A percentile compares a stretch with the other conserved stretches of the same genome.
Conservation (phyloP, 164 flowering plant species). For the Dillenia turbinata region DNA sequence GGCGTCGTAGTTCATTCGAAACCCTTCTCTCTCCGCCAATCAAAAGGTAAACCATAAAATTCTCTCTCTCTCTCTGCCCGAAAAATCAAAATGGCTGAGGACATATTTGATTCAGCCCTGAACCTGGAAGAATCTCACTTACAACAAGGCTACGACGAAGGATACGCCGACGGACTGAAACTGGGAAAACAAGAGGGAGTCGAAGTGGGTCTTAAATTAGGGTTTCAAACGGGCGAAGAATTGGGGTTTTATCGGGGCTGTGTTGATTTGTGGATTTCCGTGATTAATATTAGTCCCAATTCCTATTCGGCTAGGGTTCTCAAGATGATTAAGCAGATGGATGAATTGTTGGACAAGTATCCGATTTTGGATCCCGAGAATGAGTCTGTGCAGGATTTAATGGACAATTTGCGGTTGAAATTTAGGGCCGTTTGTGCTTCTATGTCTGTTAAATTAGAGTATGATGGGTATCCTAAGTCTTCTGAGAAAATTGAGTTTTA, state of each 20-base stretch:
- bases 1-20: too few species aligned
- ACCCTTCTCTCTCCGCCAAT: too few species aligned
- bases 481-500: constrained; percentile 41
- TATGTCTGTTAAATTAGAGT: constrained; percentile 55
- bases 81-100: constrained; percentile 18
- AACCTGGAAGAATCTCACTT: constrained; percentile 60
- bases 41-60: too few species aligned
- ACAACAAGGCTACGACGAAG: constrained; percentile 55
- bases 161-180: constrained; percentile 47
- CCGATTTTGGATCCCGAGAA: constrained; percentile 64
- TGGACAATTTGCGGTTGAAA: constrained; percentile 61
- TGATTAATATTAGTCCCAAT: constrained; percentile 32
- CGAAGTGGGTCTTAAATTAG: constrained; percentile 58
- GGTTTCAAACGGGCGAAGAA: constrained; percentile 72
- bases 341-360: constrained; percentile 44
- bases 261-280: constrained; percentile 59
- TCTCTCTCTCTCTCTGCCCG: too few species aligned
- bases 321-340: constrained; percentile 51
- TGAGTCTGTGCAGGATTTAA: constrained; percentile 49
- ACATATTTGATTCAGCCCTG: constrained; percentile 55
- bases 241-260: constrained; percentile 77
- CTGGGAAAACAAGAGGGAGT: constrained; percentile 59
- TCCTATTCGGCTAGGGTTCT: constrained; percentile 51
- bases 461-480: constrained; percentile 46
- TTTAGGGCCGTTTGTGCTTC: constrained; percentile 57